Percentiles rank a stretch among this genome's conserved stretches.
These are phyloP conservation scores for Chlamydomonas sp. DNA, from an alignment of 139 green algal species.

Conservation along the genomic window DNA sequence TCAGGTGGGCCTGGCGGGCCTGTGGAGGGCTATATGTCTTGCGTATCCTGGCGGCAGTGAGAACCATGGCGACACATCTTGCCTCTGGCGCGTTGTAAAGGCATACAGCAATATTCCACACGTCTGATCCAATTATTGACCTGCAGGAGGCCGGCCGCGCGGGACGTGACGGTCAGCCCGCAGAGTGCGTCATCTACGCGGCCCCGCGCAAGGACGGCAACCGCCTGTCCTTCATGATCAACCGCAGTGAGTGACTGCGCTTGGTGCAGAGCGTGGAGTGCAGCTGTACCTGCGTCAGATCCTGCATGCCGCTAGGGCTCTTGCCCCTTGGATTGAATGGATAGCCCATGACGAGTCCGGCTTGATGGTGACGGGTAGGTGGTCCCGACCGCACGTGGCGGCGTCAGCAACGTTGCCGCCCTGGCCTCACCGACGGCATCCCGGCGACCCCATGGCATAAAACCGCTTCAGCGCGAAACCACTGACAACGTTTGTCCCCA, in stretches of 20 bases:
- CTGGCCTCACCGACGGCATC: no score
- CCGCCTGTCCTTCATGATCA: conserved; percentile 19
- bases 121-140: not conserved
- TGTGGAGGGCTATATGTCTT: not conserved
- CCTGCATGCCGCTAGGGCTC: no score
- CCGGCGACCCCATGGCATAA: no score
- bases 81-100: not conserved
- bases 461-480: no score
- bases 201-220: conserved; percentile 16
- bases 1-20: conserved; percentile 41
- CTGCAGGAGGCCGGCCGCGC: conserved; percentile 86
- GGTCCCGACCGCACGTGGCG: no score
- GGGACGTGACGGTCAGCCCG: conserved; percentile 77
- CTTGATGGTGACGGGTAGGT: no score
- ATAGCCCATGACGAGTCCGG: no score
- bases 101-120: not conserved
- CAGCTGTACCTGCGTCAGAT: no score
- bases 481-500: no score
- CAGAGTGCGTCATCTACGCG: conserved; percentile 87
- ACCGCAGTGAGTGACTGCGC: not conserved
- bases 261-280: not conserved
- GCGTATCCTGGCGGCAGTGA: not conserved
- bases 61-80: not conserved
- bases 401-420: no score
- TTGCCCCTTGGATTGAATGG: no score